Evolutionary conservation across 164 flowering plant genomes (phyloP), one percentile per base, ranked within the genome.

Genomic region (Vitis rotundifolia): DNA sequence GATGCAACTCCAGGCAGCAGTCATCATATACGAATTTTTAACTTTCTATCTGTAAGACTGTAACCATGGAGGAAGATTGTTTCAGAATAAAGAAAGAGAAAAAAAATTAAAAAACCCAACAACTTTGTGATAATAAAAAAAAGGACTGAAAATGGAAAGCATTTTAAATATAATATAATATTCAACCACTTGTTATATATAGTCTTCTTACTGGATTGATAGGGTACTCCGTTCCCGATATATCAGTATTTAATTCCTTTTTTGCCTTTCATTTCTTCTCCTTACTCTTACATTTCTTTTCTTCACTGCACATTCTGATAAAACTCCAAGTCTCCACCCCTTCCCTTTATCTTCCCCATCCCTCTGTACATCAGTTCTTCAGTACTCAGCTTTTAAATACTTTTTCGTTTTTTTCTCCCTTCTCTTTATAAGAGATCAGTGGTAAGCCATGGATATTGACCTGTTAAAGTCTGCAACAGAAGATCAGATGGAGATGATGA

Each of bases 401-500:
- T 37, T 63, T 64, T 55, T 31, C 44, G 26, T 37, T 69, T 70
- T 48, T 59, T 28, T 13, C 19, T 56, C 47, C 19, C 66, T n/a
- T 64, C 60, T 72, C 28, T 11, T 44, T 15, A 52, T 58, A 22
- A n/a, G 26, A 51, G n/a, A 11, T 28, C 59, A 3, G 64, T 52
- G 51, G 26, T 59, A 61, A 60, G 31, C 52, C 54, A 76, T 78
- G 79, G 79, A 80, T 63, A 68, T 69, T 61, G 81, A 79, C 70
- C 67, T 69, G 72, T 49, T 80, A 52, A 77, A 68, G 48, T 54
- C 78, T 28, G 75, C 82, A 37, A 58, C 86, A 75, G 49, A 75
- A 61, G 86, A 87, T 59, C 89, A 82, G 66, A 81, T 83, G 85
- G 92, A 85, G 67, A 68, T 84, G 83, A 74, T 80, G 82, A 80